Conservation (phyloP, 1,284 basidiomycete species). For the Marasmius oreades region DNA sequence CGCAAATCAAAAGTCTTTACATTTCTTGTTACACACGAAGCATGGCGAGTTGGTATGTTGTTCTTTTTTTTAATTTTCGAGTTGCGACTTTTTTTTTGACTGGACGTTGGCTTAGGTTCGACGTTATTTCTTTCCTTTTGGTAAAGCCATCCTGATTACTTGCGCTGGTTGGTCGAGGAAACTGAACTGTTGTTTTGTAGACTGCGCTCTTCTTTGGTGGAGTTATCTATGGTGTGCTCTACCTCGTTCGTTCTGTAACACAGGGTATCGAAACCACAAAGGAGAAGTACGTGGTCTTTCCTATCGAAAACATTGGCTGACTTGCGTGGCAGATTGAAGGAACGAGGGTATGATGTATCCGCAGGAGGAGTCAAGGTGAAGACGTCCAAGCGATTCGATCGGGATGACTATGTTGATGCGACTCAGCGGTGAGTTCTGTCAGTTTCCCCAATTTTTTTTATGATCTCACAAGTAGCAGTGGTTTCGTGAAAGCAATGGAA, state of each 20-base stretch:
- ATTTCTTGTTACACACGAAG: too few species aligned
- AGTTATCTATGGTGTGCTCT: slow-evolving; percentile 36
- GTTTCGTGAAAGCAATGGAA: slow-evolving; percentile 36
- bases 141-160: not conserved
- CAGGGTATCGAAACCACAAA: slow-evolving; percentile 41
- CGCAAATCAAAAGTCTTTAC: too few species aligned
- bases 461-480: slow-evolving; percentile 21
- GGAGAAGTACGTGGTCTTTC: slow-evolving; percentile 36
- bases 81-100: not conserved
- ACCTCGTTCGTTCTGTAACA: slow-evolving; percentile 32
- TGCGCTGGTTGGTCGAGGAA: not conserved
- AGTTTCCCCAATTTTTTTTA: not conserved
- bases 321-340: slow-evolving; percentile 42
- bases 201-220: slow-evolving; percentile 42
- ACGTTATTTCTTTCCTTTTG: slow-evolving; percentile 1
- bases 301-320: not conserved
- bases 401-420: slow-evolving; percentile 65
- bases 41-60: slow-evolving; percentile 1
- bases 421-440: slow-evolving; percentile 61
- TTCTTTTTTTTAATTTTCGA: not conserved
- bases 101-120: not conserved
- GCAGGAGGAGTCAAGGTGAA: slow-evolving; percentile 58
- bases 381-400: slow-evolving; percentile 52
- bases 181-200: slow-evolving; percentile 30
- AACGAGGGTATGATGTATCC: slow-evolving; percentile 52